Percentiles rank a stretch among this genome's conserved stretches.
Evolutionary conservation across 305 asterid genomes (phyloP).

Genomic region (Solanum hybrid): DNA sequence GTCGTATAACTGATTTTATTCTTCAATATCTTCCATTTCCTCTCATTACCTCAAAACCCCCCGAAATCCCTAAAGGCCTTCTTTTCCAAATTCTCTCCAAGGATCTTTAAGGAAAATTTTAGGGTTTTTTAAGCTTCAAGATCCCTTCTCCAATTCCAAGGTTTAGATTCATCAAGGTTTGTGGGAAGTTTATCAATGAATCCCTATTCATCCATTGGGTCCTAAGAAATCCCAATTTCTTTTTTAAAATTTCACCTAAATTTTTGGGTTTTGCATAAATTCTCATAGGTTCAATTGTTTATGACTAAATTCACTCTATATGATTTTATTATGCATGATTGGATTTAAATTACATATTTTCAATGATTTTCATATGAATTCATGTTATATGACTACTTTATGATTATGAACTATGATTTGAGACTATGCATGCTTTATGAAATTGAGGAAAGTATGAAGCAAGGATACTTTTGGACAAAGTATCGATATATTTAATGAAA

Average conservation of each 20-base stretch:
- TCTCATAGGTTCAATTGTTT: neutral
- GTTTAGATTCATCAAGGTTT: neutral
- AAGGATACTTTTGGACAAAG: neutral
- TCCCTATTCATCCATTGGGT: neutral
- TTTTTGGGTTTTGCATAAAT: neutral
- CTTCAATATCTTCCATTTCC: neutral
- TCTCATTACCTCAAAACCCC: neutral
- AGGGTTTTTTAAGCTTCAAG: neutral
- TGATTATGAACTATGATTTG: neutral
- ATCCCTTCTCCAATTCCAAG: neutral
- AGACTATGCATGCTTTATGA: neutral
- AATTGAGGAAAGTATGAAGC: neutral
- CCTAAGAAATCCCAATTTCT: neutral
- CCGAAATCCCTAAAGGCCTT: neutral
- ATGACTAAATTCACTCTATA: neutral
- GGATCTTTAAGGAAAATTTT: neutral
- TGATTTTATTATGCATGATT: neutral
- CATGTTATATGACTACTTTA: neutral
- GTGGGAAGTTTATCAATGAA: neutral
- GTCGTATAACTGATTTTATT: neutral
- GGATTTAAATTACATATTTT: neutral
- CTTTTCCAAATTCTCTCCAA: neutral
- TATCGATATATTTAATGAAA: neutral
- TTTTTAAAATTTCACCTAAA: neutral
- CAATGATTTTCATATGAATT: neutral